These are phyloP conservation scores for Debaryomyces sp. DNA, from an alignment of 1,139 yeast genomes.

Conservation along the genomic window DNA sequence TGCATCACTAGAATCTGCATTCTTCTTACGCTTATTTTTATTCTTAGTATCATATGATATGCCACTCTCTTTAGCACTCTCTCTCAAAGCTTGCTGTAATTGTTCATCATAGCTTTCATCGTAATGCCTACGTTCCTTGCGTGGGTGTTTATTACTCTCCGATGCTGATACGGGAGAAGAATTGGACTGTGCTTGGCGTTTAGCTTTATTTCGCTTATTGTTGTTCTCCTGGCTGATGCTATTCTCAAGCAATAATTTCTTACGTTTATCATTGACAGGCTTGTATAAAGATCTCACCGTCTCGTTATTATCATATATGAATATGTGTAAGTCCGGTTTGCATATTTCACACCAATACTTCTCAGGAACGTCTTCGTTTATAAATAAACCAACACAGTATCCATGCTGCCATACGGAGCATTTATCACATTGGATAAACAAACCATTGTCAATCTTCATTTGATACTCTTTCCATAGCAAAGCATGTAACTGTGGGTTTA, in stretches of 20 bases:
- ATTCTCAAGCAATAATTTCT: slow-evolving; percentile 38
- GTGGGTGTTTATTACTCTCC: slow-evolving; percentile 18
- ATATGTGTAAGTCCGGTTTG: slow-evolving; percentile 76
- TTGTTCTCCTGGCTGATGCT: slow-evolving; percentile 18
- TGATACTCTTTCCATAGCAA: slow-evolving; percentile 53
- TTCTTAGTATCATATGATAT: slow-evolving; percentile 13
- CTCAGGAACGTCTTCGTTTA: slow-evolving; percentile 80
- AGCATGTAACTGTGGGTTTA: slow-evolving; percentile 43
- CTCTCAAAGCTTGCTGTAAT: slow-evolving; percentile 69
- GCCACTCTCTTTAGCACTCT: slow-evolving; percentile 57
- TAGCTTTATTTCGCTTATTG: slow-evolving; percentile 16
- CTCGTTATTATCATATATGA: slow-evolving; percentile 38
- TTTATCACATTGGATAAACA: slow-evolving; percentile 85
- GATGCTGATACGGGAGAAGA: slow-evolving; percentile 14
- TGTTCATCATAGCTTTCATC: slow-evolving; percentile 69
- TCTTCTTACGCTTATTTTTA: slow-evolving; percentile 28
- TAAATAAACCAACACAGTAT: slow-evolving; percentile 82
- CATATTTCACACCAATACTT: slow-evolving; percentile 93
- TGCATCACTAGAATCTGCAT: slow-evolving; percentile 14
- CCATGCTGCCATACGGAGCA: slow-evolving; percentile 99
- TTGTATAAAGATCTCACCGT: slow-evolving; percentile 47
- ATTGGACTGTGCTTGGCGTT: slow-evolving; percentile 13
- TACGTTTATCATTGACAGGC: slow-evolving; percentile 50
- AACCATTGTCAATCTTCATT: slow-evolving; percentile 73
- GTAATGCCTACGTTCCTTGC: slow-evolving; percentile 38